Conservation (phyloP, 208 protist genomes). For the Naegleria gruberi region DNA sequence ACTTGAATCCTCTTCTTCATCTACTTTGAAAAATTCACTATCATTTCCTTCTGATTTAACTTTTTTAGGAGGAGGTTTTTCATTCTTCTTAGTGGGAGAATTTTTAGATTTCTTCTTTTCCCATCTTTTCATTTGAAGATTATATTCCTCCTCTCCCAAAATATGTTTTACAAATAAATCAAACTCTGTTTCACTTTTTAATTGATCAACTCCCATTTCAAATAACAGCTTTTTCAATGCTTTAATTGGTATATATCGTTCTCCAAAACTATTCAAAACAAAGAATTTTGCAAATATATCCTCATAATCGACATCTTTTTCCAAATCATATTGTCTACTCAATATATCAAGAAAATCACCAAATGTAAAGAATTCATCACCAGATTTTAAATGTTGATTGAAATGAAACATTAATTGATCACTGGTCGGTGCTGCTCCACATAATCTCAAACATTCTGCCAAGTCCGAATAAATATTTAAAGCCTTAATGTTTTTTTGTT, state of each 20-base stretch:
- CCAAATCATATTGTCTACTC: neutral
- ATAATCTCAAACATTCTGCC: neutral
- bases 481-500: neutral
- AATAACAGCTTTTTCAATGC: neutral
- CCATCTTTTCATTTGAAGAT: neutral
- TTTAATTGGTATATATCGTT: neutral
- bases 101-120: neutral
- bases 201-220: neutral
- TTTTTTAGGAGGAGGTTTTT: neutral
- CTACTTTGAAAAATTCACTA: neutral
- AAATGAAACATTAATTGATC: neutral
- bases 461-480: neutral
- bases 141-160: neutral
- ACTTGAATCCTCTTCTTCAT: neutral
- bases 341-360: constrained; percentile 9
- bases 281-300: neutral
- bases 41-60: too few species aligned
- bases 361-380: neutral
- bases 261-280: neutral
- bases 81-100: too few species aligned
- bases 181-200: neutral
- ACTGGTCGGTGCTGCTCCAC: neutral
- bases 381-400: neutral
- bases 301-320: neutral
- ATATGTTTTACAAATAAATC: neutral